phyloP scores from a whole-genome alignment of 1,284 basidiomycete species.

The Hymenochaete sp. region DNA sequence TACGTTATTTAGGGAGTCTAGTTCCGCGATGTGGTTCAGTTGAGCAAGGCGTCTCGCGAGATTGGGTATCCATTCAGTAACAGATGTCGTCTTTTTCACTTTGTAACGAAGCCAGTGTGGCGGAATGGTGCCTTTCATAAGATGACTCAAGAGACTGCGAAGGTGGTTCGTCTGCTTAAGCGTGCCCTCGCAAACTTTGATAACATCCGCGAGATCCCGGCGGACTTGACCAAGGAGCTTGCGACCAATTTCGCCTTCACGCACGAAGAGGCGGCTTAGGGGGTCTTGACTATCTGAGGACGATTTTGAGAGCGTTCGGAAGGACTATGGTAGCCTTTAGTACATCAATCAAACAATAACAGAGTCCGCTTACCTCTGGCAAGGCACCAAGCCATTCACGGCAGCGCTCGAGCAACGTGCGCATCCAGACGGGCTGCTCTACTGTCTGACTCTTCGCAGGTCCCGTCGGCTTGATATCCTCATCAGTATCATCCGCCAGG shows the following conservation, averaged over 20 bases:
- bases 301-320: slow-evolving; percentile 56
- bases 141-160: slow-evolving; percentile 74
- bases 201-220: slow-evolving; percentile 72
- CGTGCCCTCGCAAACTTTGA: slow-evolving; percentile 77
- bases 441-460: slow-evolving; percentile 53
- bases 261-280: slow-evolving; percentile 77
- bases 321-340: slow-evolving; percentile 34
- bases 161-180: slow-evolving; percentile 94
- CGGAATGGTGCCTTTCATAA: slow-evolving; percentile 88
- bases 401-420: slow-evolving; percentile 68
- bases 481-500: slow-evolving; percentile 80
- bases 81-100: slow-evolving; percentile 70
- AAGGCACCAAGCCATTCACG: slow-evolving; percentile 74
- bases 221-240: slow-evolving; percentile 71
- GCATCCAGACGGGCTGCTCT: slow-evolving; percentile 91
- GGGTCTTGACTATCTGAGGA: slow-evolving; percentile 71
- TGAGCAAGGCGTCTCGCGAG: slow-evolving; percentile 72
- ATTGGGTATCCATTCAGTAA: slow-evolving; percentile 81
- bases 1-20: slow-evolving; percentile 61
- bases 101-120: slow-evolving; percentile 85
- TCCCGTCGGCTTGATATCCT: slow-evolving; percentile 44
- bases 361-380: slow-evolving; percentile 50
- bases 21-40: slow-evolving; percentile 64
- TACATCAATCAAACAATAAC: slow-evolving; percentile 10
- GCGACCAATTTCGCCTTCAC: slow-evolving; percentile 78